Base-by-base conservation (phyloP, 2,329 filamentous ascomycete species). In the Monosporascus sp. region DNA sequence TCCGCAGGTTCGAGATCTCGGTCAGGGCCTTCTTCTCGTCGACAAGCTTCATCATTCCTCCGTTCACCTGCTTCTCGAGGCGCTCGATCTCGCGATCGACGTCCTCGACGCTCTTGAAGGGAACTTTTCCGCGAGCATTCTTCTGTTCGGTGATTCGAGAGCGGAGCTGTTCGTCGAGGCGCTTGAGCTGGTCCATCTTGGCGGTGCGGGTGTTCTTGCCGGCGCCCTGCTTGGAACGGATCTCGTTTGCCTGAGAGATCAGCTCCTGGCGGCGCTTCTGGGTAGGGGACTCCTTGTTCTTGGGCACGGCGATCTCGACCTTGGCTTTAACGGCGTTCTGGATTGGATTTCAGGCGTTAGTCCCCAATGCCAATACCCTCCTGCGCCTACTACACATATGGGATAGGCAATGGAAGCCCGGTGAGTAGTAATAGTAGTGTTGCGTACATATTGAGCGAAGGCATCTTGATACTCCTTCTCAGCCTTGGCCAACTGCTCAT, bases 1-100 rank as follows among this genome's bases (percentile, higher is more conserved):
- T 96, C 72, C 88, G 87, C 61, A 97, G 77, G 70, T 77, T 87
- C 48, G 88, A 89, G 64, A 96, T 87, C 65, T 97, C 91, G 49
- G 82, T 76, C 20, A 97, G 80, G 8, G 90, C 86, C 82, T 97
- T 97, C 80, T 91, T 95, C 83, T 97, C 94, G 65, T 99, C 94
- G 11, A 97, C 94, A 50, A 99, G 78, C 76, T 92, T 96, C 88
- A 99, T 92, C 70, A 82, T 88, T 60, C 93, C 93, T 37, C 85
- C 82, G 71, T 96, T 89, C 63, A 97, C 91, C 70, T 93, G 83
- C 73, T 87, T 87, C 61, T 96, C 89, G 51, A 97, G 84, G 50
- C 79, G 79, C 55, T 83, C 81, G 64, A 97, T 94, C 73, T 94
- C 85, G 58, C 80, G 79, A 71, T 97, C 91, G 60, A 99, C 77